These are phyloP conservation scores for Tuber brumale DNA, from an alignment of 495 filamentous ascomycete genomes.

Conservation along the genomic window DNA sequence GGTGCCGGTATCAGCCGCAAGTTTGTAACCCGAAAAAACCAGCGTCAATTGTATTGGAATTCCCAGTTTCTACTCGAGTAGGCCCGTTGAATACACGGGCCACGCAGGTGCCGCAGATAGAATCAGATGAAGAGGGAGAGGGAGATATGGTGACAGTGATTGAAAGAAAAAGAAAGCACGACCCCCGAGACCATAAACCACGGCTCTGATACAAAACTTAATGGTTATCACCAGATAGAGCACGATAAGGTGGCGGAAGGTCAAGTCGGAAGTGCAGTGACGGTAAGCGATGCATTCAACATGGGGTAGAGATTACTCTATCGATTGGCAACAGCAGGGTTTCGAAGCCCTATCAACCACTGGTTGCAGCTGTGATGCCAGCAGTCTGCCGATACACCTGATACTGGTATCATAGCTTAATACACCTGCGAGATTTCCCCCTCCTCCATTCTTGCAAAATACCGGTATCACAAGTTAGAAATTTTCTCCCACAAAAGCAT, in stretches of 20 bases:
- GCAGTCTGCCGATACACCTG: neutral
- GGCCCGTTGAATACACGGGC: neutral
- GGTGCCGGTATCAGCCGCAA: conserved; percentile 2
- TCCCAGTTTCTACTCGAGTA: neutral
- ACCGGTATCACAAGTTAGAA: neutral
- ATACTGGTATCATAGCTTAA: neutral
- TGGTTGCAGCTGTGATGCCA: neutral
- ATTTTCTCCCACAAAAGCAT: neutral
- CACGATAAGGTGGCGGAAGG: neutral
- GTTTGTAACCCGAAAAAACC: neutral
- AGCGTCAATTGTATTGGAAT: neutral
- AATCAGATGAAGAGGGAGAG: neutral
- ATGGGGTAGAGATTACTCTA: neutral
- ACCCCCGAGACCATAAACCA: neutral
- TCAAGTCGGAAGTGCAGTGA: neutral
- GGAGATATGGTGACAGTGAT: neutral
- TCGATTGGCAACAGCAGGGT: neutral
- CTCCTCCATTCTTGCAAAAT: neutral
- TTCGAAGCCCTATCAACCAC: neutral
- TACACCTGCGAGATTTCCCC: neutral
- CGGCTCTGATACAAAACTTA: neutral
- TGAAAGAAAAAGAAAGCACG: neutral
- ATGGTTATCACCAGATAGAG: neutral
- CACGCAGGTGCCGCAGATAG: neutral
- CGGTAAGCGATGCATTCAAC: neutral